A percentile compares a stretch with the other conserved stretches of the same genome.
phyloP scores from a whole-genome alignment of 2,329 filamentous ascomycete species.

The Triangularia setosa region DNA sequence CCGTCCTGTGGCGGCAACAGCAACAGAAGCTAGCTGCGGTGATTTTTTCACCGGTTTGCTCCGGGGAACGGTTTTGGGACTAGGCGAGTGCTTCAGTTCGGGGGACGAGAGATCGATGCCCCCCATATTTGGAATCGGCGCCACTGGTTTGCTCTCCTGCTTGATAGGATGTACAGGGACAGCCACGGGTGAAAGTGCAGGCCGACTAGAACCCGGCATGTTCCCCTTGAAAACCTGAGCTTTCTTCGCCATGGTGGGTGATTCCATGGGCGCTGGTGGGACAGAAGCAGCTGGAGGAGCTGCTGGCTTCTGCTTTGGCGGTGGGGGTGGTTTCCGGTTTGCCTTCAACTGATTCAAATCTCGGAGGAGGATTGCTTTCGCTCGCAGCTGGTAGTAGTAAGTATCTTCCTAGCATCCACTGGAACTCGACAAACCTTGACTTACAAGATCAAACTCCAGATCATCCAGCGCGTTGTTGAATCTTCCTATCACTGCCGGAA shows the following conservation, averaged over 20 bases:
- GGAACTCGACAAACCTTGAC: background rate
- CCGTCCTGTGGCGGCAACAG: slow-evolving; percentile 16
- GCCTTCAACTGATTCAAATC: slow-evolving; percentile 45
- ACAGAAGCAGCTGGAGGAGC: slow-evolving; percentile 24
- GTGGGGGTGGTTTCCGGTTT: slow-evolving; percentile 26
- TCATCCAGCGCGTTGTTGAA: slow-evolving; percentile 19
- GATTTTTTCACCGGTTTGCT: slow-evolving; percentile 21
- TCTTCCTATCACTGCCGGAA: slow-evolving; percentile 12
- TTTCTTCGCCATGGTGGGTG: slow-evolving; percentile 16
- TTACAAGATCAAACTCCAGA: slow-evolving; percentile 20
- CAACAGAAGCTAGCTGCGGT: slow-evolving; percentile 2
- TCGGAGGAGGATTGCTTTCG: slow-evolving; percentile 53
- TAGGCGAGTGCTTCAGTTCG: slow-evolving; percentile 17
- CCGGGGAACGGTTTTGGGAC: slow-evolving; percentile 18
- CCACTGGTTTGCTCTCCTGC: slow-evolving; percentile 42
- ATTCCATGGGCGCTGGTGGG: slow-evolving; percentile 17
- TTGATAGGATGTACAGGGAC: slow-evolving; percentile 16
- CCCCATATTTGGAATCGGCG: slow-evolving; percentile 56
- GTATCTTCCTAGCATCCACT: slow-evolving; percentile 10
- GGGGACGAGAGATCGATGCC: slow-evolving; percentile 36
- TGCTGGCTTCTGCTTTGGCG: slow-evolving; percentile 13
- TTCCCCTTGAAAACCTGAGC: background rate
- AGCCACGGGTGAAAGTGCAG: slow-evolving; percentile 16
- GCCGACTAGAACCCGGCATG: slow-evolving; percentile 23
- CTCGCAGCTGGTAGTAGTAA: slow-evolving; percentile 37